Percentiles rank a stretch among this genome's conserved stretches.
Evolutionary conservation across 805 yeast genomes (phyloP).

Genomic region (Candida rishiriensis): DNA sequence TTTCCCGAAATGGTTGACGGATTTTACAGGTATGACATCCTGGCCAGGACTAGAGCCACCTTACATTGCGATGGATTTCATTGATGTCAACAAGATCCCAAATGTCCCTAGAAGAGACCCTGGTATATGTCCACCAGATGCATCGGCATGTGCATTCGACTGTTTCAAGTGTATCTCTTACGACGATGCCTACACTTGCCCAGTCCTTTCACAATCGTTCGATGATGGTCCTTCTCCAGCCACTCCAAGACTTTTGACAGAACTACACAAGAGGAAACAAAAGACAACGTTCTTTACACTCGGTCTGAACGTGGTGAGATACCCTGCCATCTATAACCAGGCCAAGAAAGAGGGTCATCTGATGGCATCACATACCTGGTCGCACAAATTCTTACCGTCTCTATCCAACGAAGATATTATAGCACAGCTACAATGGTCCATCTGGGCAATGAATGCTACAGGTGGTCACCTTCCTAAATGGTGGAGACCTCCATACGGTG

Average conservation of each 20-base stretch:
- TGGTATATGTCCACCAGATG: slow-evolving; percentile 54
- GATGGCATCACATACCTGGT: slow-evolving; percentile 89
- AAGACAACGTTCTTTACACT: slow-evolving; percentile 80
- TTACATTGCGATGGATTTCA: slow-evolving; percentile 72
- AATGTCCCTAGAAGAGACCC: slow-evolving; percentile 42
- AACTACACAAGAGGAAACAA: slow-evolving; percentile 41
- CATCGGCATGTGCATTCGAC: slow-evolving; percentile 74
- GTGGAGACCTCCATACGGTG: slow-evolving; percentile 97
- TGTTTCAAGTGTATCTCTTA: slow-evolving; percentile 72
- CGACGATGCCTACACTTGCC: slow-evolving; percentile 77
- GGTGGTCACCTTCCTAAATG: slow-evolving; percentile 82
- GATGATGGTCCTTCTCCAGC: slow-evolving; percentile 91
- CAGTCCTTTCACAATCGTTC: slow-evolving; percentile 75
- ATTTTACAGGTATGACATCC: slow-evolving; percentile 61
- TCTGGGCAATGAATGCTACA: slow-evolving; percentile 98
- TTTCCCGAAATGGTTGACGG: slow-evolving; percentile 76
- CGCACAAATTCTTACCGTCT: slow-evolving; percentile 78
- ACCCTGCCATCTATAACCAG: slow-evolving; percentile 65
- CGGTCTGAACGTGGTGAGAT: slow-evolving; percentile 74
- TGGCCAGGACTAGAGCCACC: slow-evolving; percentile 94
- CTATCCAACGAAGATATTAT: slow-evolving; percentile 74
- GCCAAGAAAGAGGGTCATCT: slow-evolving; percentile 65
- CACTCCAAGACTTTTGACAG: slow-evolving; percentile 46
- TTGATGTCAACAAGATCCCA: slow-evolving; percentile 54
- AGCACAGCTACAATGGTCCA: slow-evolving; percentile 91